Conservation (phyloP, 768 basidiomycete species). For the Porphyrellus cyaneotinctus region DNA sequence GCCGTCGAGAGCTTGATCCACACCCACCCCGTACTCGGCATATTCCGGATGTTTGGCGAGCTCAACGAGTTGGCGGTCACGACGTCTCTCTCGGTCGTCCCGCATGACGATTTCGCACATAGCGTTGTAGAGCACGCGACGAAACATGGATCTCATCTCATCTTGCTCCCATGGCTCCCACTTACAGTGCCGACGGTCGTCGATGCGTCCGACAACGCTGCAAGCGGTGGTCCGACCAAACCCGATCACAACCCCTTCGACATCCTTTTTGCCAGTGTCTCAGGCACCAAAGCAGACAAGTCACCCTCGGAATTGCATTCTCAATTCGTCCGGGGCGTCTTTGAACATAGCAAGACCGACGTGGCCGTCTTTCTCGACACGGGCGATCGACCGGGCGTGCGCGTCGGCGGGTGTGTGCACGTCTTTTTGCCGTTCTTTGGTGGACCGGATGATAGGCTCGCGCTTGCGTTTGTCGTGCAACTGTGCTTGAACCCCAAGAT, state of each 20-base stretch:
- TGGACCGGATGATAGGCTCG: slow-evolving; percentile 88
- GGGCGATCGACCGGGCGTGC: slow-evolving; percentile 31
- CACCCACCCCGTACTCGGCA: slow-evolving; percentile 67
- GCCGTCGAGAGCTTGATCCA: slow-evolving; percentile 62
- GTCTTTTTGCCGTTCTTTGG: slow-evolving; percentile 91
- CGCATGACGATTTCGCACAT: slow-evolving; percentile 66
- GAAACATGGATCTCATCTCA: slow-evolving; percentile 59
- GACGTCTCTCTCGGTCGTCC: slow-evolving; percentile 69
- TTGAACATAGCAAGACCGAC: slow-evolving; percentile 64
- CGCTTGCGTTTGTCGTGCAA: slow-evolving; percentile 80
- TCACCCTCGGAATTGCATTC: slow-evolving; percentile 62
- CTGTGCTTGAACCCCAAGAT: slow-evolving; percentile 67
- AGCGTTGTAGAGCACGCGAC: slow-evolving; percentile 67
- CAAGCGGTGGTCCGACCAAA: slow-evolving; percentile 1
- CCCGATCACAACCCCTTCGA: slow-evolving; percentile 65
- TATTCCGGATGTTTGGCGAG: slow-evolving; percentile 74
- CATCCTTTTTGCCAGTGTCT: slow-evolving; percentile 42
- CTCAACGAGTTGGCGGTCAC: slow-evolving; percentile 63
- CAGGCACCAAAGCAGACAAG: slow-evolving; percentile 33
- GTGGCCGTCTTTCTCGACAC: slow-evolving; percentile 84
- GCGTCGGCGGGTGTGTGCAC: slow-evolving; percentile 44
- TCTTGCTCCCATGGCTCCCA: slow-evolving; percentile 80
- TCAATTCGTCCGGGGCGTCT: slow-evolving; percentile 79
- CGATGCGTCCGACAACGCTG: background rate
- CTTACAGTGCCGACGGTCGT: slow-evolving; percentile 21